Conservation (phyloP, 495 filamentous ascomycete genomes). For the Emericellopsis terricola region DNA sequence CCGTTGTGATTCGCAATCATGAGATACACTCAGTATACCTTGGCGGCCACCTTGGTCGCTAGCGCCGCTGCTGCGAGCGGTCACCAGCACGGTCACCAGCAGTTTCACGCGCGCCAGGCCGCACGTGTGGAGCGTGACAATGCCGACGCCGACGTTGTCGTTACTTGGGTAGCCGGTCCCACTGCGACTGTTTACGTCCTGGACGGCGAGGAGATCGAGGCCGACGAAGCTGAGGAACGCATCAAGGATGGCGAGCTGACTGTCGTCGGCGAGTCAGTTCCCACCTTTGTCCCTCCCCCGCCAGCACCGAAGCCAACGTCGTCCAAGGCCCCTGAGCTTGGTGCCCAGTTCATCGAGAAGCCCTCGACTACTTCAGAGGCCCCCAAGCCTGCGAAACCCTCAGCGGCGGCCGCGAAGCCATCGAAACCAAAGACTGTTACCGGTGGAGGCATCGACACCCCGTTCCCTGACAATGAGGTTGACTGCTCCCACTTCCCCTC, state of each 20-base stretch:
- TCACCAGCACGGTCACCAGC: conserved; percentile 22
- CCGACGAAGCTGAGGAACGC: conserved; percentile 40
- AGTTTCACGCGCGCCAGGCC: conserved; percentile 13
- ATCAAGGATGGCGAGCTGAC: conserved; percentile 36
- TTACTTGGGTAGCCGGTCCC: conserved; percentile 25
- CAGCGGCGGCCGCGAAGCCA: too few species aligned
- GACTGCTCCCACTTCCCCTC: conserved; percentile 61
- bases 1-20: conserved; percentile 13
- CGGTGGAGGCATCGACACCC: conserved; percentile 38
- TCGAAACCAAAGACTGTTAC: too few species aligned
- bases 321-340: conserved; percentile 8
- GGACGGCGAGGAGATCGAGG: conserved; percentile 32
- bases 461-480: conserved; percentile 64
- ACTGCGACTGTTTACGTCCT: conserved; percentile 42
- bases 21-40: conserved; percentile 27
- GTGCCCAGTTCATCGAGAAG: conserved; percentile 17
- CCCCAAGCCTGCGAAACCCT: conserved; percentile 1
- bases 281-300: conserved; percentile 20
- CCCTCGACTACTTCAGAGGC: conserved; percentile 5
- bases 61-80: conserved; percentile 24
- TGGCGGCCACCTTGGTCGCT: conserved; percentile 27
- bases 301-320: conserved; percentile 10
- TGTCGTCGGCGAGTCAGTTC: conserved; percentile 27
- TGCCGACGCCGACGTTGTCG: conserved; percentile 14
- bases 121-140: conserved; percentile 21